Evolutionary conservation across 2,329 filamentous ascomycete genomes (phyloP), one percentile per base, ranked within the genome.

Genomic region (Daldinia sp.): DNA sequence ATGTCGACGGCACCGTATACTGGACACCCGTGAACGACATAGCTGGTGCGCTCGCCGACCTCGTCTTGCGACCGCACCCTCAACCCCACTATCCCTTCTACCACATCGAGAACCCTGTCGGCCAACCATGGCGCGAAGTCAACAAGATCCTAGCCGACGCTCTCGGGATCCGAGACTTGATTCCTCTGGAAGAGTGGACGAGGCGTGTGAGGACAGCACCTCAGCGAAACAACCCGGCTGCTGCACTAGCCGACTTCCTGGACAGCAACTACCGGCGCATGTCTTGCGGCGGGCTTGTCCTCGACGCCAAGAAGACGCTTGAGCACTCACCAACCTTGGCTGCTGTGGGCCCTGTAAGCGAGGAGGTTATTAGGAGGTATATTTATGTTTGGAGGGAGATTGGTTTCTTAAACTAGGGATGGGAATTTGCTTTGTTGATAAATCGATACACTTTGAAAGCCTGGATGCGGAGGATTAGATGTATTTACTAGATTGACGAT

Each of bases 11-110:
- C 1, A 52, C 58, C 0, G 45, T 83, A 1, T 77, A 64, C 5
- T 85, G 83, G 83, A 75, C 72, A 0, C 80, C 82, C 0, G 82
- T 83, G 4, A 74, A 84, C 29, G 61, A 63, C 15, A 59, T 73
- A 1, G 73, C 74, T 3, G 63, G 8, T 1, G 39, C 68, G 4
- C 30, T 75, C 4, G 54, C 23, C 2, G 74, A 77, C 2, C 48
- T 75, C 4, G 34, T 70, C 5, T 37, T 71, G 10, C n/a, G 34
- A 4, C 19, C 47, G 5, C 13, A 57, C 25, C 19, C 19, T 3
- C 27, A 30, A 6, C 13, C 19, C 2, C 39, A n/a, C 2, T 37
- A 68, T 37, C 67, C 65, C 1, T 34, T 73, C 35, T 75, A 74
- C 47, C 73, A 75, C 51, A 65, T 75, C 47, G 72, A 74, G 25